Evolutionary conservation across 176 grass and related monocot species (phyloP).

Genomic region (Bromus sterilis): DNA sequence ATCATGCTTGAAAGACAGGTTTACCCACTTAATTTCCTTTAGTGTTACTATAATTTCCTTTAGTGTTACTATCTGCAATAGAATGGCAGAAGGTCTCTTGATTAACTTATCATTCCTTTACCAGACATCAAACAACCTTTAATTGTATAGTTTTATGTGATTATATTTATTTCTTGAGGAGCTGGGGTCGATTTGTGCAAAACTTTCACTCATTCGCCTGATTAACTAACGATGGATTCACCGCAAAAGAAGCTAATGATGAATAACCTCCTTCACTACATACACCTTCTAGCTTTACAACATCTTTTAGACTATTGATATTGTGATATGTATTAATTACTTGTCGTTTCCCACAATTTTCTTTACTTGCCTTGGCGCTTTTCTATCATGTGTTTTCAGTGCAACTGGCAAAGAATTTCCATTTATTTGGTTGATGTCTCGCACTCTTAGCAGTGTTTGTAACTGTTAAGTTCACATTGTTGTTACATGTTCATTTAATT

Average conservation of each 20-base stretch:
- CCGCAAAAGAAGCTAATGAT: too few relatives aligned
- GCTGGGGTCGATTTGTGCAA: background rate
- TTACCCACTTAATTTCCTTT: background rate
- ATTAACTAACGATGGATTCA: too few relatives aligned
- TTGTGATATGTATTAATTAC: background rate
- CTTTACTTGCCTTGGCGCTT: too few relatives aligned
- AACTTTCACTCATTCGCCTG: background rate
- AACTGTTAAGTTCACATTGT: background rate
- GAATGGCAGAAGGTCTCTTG: background rate
- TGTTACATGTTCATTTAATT: background rate
- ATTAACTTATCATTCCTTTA: background rate
- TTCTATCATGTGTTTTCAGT: background rate
- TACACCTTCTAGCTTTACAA: background rate
- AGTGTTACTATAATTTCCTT: too few relatives aligned
- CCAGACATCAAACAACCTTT: background rate
- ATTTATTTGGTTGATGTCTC: background rate
- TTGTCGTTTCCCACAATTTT: too few relatives aligned
- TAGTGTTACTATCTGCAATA: background rate
- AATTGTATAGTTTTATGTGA: background rate
- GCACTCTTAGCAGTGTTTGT: background rate
- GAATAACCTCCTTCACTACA: background rate
- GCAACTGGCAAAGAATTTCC: background rate
- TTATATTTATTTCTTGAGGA: background rate
- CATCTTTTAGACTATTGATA: background rate
- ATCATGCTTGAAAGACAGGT: background rate